Conservation (phyloP, 139 green algal genomes). For the Astrephomene gubernaculifera region DNA sequence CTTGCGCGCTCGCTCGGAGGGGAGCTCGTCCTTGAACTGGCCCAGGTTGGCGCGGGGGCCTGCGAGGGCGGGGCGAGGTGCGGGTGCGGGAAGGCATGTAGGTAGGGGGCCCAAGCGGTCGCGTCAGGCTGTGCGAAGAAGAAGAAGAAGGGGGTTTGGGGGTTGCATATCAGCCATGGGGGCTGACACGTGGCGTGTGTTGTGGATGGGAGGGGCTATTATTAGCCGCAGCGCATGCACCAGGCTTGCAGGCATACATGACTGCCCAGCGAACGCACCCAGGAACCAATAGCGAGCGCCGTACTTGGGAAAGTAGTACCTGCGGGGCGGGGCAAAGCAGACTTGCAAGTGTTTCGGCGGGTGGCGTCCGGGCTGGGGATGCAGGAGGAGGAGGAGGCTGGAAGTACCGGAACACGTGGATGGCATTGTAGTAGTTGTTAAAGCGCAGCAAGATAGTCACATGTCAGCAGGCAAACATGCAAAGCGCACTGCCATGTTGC, state of each 20-base stretch:
- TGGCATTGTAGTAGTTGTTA: background rate
- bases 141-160: background rate
- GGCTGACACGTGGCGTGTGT: background rate
- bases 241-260: background rate
- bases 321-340: background rate
- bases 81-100: background rate
- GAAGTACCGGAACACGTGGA: too few relatives aligned
- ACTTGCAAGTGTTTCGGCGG: background rate
- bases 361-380: background rate
- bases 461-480: background rate
- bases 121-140: background rate
- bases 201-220: background rate
- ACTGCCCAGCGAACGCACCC: background rate
- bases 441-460: background rate
- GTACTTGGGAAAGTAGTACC: conserved; percentile 30
- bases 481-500: background rate
- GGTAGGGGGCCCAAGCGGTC: background rate
- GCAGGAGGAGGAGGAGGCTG: background rate
- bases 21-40: conserved; percentile 35
- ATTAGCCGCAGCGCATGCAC: background rate
- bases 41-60: conserved; percentile 33
- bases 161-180: background rate
- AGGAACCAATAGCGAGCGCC: conserved; percentile 1
- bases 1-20: background rate
- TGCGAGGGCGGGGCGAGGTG: background rate